phyloP scores from a whole-genome alignment of 2,329 filamentous ascomycete species.

The Penicillium frequentans region DNA sequence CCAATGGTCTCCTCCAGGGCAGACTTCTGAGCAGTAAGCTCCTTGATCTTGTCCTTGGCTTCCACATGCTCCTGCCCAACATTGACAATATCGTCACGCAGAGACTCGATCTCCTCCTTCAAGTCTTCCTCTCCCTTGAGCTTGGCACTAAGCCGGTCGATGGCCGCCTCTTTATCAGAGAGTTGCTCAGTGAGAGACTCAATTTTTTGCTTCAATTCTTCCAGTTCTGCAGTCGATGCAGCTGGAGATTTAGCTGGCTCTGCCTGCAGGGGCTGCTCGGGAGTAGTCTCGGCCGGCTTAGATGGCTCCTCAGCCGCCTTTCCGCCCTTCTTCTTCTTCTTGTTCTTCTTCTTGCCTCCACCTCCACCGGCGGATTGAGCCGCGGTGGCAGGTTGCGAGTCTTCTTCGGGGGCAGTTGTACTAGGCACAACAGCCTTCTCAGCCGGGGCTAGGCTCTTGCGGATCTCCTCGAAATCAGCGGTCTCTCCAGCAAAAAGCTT shows the following conservation, averaged over 20 bases:
- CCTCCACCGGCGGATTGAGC: conserved; percentile 21
- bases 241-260: conserved; percentile 33
- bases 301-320: conserved; percentile 46
- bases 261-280: conserved; percentile 24
- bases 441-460: conserved; percentile 29
- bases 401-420: conserved; percentile 16
- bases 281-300: conserved; percentile 21
- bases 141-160: conserved; percentile 69
- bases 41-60: conserved; percentile 72
- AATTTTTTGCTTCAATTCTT: conserved; percentile 39
- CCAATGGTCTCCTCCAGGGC: conserved; percentile 64
- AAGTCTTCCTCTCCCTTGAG: conserved; percentile 75
- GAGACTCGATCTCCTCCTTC: conserved; percentile 78
- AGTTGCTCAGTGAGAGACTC: conserved; percentile 36
- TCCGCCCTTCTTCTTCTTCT: conserved; percentile 81
- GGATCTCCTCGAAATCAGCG: conserved; percentile 37
- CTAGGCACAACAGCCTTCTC: conserved; percentile 20
- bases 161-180: conserved; percentile 66
- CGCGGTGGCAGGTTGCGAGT: conserved; percentile 19
- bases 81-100: conserved; percentile 75
- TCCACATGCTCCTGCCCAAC: conserved; percentile 83
- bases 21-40: conserved; percentile 67
- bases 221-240: conserved; percentile 16
- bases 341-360: conserved; percentile 69
- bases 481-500: conserved; percentile 31